phyloP scores from a whole-genome alignment of 345 rosid species.

The Hibiscus mutabilis region DNA sequence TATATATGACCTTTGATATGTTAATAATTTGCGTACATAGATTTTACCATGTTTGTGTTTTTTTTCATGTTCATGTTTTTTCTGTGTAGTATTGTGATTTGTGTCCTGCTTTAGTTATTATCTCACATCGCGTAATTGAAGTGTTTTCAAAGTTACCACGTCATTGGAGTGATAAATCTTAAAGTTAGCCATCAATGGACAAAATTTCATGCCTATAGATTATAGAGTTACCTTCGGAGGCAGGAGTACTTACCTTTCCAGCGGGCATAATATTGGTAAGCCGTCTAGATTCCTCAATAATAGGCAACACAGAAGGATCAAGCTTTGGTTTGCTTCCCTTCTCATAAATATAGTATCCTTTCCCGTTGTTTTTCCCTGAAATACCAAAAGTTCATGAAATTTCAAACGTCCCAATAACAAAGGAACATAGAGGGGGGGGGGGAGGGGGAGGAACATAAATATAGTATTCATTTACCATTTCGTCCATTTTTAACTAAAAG shows the following conservation, averaged over 20 bases:
- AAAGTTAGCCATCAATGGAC: background rate
- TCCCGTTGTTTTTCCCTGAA: slow-evolving; percentile 83
- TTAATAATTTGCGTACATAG: background rate
- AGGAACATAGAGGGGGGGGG: background rate
- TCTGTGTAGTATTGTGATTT: no score
- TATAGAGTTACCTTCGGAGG: background rate
- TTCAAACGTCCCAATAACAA: background rate
- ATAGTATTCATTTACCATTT: slow-evolving; percentile 45
- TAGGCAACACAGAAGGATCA: slow-evolving; percentile 62
- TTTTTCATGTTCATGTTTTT: background rate
- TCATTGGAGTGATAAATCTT: background rate
- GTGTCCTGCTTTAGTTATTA: background rate
- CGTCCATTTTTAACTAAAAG: slow-evolving; percentile 71
- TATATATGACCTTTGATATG: background rate
- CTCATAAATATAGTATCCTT: slow-evolving; percentile 74
- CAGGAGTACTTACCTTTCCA: slow-evolving; percentile 56
- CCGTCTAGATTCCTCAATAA: slow-evolving; percentile 68
- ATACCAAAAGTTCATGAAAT: slow-evolving; percentile 1
- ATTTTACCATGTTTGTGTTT: background rate
- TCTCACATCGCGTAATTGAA: background rate
- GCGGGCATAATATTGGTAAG: slow-evolving; percentile 73
- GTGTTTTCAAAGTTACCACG: background rate
- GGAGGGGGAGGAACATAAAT: slow-evolving; percentile 1
- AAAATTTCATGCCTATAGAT: slow-evolving; percentile 3
- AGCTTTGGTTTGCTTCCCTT: slow-evolving; percentile 85